Percentiles rank a stretch among this genome's conserved stretches.
phyloP scores from a whole-genome alignment of 2,329 filamentous ascomycete genomes.

The Lizonia empirigonia region DNA sequence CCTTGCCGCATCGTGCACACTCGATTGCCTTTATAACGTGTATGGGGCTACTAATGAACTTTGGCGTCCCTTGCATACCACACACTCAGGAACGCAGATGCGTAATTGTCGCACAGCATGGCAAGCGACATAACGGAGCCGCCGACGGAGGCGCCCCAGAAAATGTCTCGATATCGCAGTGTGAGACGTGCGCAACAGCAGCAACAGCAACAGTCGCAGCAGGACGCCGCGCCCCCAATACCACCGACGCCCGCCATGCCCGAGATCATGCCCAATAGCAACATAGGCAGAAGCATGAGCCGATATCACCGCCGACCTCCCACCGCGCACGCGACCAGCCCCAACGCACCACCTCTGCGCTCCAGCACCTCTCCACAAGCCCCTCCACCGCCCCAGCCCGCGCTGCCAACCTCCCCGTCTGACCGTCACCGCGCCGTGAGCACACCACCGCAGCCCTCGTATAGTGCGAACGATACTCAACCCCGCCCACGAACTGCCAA shows the following conservation, averaged over 20 bases:
- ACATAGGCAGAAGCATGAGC: conserved; percentile 47
- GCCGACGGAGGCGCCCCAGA: conserved; percentile 41
- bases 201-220: conserved; percentile 25
- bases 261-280: conserved; percentile 16
- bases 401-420: conserved; percentile 21
- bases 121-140: conserved; percentile 37
- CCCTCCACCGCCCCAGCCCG: conserved; percentile 17
- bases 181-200: conserved; percentile 56
- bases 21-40: conserved; percentile 5
- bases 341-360: conserved; percentile 31
- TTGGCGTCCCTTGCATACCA: conserved; percentile 15
- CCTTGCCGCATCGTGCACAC: conserved; percentile 11
- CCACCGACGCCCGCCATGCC: conserved; percentile 36
- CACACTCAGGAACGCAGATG: conserved; percentile 18
- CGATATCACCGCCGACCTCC: conserved; percentile 48
- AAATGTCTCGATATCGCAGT: conserved; percentile 64
- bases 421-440: conserved; percentile 36
- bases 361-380: conserved; percentile 32
- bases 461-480: conserved; percentile 29
- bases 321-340: conserved; percentile 33
- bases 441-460: conserved; percentile 32
- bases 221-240: conserved; percentile 23
- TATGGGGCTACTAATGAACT: conserved; percentile 10
- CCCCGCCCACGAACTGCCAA: conserved; percentile 36
- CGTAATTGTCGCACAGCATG: conserved; percentile 37